These are phyloP conservation scores for Pythium dissimile DNA, from an alignment of 352 stramenopile genomes.

Conservation along the genomic window DNA sequence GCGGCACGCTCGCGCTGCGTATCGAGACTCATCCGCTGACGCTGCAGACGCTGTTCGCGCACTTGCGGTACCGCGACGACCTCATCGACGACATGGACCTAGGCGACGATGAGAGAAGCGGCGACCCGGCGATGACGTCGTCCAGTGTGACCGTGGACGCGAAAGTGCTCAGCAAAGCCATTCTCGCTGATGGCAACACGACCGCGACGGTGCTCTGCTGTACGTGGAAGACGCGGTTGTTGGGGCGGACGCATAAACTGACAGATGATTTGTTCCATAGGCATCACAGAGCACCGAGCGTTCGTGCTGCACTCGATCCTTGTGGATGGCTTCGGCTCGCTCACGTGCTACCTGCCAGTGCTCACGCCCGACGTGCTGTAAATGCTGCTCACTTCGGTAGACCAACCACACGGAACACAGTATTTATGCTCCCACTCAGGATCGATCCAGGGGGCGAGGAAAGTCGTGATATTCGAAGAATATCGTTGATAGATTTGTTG, in stretches of 20 bases:
- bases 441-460: too few relatives aligned
- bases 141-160: slow-evolving; percentile 75
- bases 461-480: too few relatives aligned
- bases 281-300: slow-evolving; percentile 73
- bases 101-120: slow-evolving; percentile 25
- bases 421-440: too few relatives aligned
- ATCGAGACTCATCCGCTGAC: slow-evolving; percentile 70
- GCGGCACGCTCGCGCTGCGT: slow-evolving; percentile 59
- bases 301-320: slow-evolving; percentile 82
- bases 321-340: slow-evolving; percentile 67
- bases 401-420: background rate
- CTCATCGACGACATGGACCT: slow-evolving; percentile 50
- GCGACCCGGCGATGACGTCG: slow-evolving; percentile 7
- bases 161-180: slow-evolving; percentile 73
- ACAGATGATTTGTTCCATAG: slow-evolving; percentile 18
- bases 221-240: too few relatives aligned
- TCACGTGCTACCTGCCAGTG: slow-evolving; percentile 82
- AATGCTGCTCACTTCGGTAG: too few relatives aligned
- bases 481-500: too few relatives aligned
- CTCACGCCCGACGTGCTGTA: slow-evolving; percentile 53
- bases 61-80: slow-evolving; percentile 69
- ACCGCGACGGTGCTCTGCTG: slow-evolving; percentile 74
- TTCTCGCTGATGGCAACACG: slow-evolving; percentile 66
- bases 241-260: too few relatives aligned
- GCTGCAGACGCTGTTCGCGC: slow-evolving; percentile 74